Conservation (phyloP, 2,329 filamentous ascomycete species). For the Aureobasidium sp. region DNA sequence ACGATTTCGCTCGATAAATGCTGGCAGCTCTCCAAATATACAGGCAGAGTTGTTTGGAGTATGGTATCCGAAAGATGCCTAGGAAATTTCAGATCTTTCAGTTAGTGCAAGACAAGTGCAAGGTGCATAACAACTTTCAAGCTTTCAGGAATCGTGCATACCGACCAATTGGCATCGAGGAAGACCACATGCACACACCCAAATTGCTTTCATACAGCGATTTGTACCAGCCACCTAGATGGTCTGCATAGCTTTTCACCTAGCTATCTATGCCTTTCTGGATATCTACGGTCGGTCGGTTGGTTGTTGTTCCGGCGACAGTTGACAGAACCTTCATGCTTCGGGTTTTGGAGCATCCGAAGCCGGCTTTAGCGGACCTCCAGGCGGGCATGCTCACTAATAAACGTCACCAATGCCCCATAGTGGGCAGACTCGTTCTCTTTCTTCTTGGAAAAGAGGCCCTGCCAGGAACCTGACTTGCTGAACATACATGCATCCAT, state of each 20-base stretch:
- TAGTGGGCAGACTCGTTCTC: not conserved
- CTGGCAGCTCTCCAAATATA: not conserved
- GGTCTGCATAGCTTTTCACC: not conserved
- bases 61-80: not conserved
- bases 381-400: not conserved
- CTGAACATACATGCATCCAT: not conserved
- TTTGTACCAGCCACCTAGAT: not conserved
- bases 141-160: not conserved
- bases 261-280: not conserved
- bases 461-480: not conserved
- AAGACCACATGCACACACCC: not conserved
- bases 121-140: not conserved
- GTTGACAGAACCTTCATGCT: not conserved
- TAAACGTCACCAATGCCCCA: conserved; percentile 11
- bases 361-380: not conserved
- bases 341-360: conserved; percentile 2
- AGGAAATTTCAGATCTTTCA: not conserved
- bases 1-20: not conserved
- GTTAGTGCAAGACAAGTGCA: not conserved
- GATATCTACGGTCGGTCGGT: not conserved
- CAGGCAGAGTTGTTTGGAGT: not conserved
- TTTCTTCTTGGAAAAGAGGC: not conserved
- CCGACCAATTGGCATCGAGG: not conserved
- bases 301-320: not conserved
- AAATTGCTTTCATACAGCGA: not conserved